Base-by-base conservation (phyloP, 352 stramenopile genomes). In the Phytopythium aichiense region DNA sequence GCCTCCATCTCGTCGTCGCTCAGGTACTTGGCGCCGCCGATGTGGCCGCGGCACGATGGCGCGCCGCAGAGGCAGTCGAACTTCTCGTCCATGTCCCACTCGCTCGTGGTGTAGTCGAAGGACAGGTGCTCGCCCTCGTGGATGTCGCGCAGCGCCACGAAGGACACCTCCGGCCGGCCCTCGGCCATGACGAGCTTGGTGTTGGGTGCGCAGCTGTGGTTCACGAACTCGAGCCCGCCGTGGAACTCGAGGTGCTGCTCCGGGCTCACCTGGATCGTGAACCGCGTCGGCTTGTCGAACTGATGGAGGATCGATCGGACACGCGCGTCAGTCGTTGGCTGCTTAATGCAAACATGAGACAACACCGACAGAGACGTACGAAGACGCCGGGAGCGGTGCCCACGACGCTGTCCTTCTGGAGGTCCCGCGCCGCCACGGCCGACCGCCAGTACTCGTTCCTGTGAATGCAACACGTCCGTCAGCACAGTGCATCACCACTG, bases 41-140 rank as follows among this genome's bases (percentile, higher is more conserved):
- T 86, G 69, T 92, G 72, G 23, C 81, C 79, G 33, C 74, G 76
- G 60, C 84, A 92, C 13, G 72, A 77, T 4, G 65, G 49, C 28
- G 81, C 73, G 50, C 87, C 84, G 60, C 88, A 96, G 42, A 77
- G 77, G 67, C 88, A 96, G 57, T 86, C 72, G 31, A 96, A 96
- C 63, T 95, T 94, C 63, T 94, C 85, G 61, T 96, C 85, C 88
- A 96, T 96, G 71, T 96, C 87, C 88, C 88, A 96, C 64, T 96
- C 88, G 60, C 84, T 96, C 59, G 87, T 94, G 57, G 81, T 80
- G 75, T 96, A 96, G 73, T 96, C 88, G 60, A 95, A 95, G 7
- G 76, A 88, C 33, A 95, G 68, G 64, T 92, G 77, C 56, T 94
- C 81, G 42, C 83, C 70, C 30, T 92, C 69, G 7, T 74, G 67